Conservation (phyloP, 192 early-diverging fungal species). For the Gaertneriomyces sp. region DNA sequence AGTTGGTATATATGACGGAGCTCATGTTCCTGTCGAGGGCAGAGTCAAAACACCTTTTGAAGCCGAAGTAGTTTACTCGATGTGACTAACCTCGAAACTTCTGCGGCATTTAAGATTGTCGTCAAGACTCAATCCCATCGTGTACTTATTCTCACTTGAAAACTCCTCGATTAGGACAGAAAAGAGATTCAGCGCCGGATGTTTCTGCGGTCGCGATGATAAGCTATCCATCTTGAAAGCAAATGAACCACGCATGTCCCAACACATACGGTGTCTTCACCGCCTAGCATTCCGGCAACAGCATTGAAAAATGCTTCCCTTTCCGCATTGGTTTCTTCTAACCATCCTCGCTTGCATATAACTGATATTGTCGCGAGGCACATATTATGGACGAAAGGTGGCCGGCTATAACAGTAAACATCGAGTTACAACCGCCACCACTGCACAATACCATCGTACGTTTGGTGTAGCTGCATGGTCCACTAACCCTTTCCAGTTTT, state of each 20-base stretch:
- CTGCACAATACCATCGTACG: neutral
- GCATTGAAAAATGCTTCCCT: conserved; percentile 53
- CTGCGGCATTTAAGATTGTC: conserved; percentile 61
- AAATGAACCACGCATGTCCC: too few relatives aligned
- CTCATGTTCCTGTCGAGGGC: conserved; percentile 30
- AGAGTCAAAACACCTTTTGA: neutral
- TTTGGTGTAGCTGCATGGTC: neutral
- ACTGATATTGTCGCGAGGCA: conserved; percentile 56
- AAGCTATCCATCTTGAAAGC: too few relatives aligned
- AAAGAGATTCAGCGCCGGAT: conserved; percentile 49
- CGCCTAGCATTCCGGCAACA: conserved; percentile 45
- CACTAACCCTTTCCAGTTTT: conserved; percentile 43
- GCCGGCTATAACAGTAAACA: conserved; percentile 29
- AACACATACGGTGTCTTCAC: conserved; percentile 30
- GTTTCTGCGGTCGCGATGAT: conserved; percentile 24
- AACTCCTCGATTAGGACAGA: conserved; percentile 63
- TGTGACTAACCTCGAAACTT: conserved; percentile 53
- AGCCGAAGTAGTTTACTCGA: neutral
- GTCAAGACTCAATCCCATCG: conserved; percentile 65
- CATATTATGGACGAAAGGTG: conserved; percentile 53
- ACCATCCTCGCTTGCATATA: conserved; percentile 62
- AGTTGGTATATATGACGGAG: conserved; percentile 53
- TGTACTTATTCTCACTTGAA: conserved; percentile 52
- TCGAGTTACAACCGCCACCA: neutral
- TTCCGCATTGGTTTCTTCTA: conserved; percentile 53